phyloP scores from a whole-genome alignment of 306 rosid species.

The Myrica gale region DNA sequence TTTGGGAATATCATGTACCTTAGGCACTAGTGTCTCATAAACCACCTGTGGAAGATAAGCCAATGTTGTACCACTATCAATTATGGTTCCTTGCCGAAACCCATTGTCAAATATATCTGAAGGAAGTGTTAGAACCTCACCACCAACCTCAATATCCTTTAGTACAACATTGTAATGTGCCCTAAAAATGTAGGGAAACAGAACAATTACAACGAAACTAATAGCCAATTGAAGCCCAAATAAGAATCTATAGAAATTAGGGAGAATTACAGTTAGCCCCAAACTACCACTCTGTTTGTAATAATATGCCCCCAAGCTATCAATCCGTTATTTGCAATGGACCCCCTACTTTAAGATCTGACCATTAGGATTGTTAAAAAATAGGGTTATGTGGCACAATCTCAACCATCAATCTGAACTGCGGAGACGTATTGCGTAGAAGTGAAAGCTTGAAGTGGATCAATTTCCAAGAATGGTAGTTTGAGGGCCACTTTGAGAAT shows the following conservation, averaged over 20 bases:
- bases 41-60: slow-evolving; percentile 61
- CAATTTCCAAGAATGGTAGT: no score
- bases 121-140: slow-evolving; percentile 55
- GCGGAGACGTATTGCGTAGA: no score
- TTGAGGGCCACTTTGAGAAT: no score
- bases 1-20: slow-evolving; percentile 41
- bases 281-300: no score
- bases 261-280: no score
- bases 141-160: slow-evolving; percentile 73
- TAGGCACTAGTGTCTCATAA: slow-evolving; percentile 42
- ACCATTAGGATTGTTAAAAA: no score
- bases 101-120: slow-evolving; percentile 51
- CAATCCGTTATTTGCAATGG: no score
- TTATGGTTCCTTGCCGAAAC: slow-evolving; percentile 55
- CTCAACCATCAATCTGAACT: no score
- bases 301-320: no score
- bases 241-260: slow-evolving; percentile 24
- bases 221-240: slow-evolving; percentile 17
- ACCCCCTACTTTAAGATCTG: no score
- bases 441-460: no score
- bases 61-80: slow-evolving; percentile 96
- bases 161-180: slow-evolving; percentile 78
- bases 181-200: slow-evolving; percentile 44
- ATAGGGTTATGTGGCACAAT: no score
- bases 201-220: slow-evolving; percentile 37